Evolutionary conservation across 2,329 filamentous ascomycete species (phyloP).

Genomic region (Scolecobasidium constrictum): DNA sequence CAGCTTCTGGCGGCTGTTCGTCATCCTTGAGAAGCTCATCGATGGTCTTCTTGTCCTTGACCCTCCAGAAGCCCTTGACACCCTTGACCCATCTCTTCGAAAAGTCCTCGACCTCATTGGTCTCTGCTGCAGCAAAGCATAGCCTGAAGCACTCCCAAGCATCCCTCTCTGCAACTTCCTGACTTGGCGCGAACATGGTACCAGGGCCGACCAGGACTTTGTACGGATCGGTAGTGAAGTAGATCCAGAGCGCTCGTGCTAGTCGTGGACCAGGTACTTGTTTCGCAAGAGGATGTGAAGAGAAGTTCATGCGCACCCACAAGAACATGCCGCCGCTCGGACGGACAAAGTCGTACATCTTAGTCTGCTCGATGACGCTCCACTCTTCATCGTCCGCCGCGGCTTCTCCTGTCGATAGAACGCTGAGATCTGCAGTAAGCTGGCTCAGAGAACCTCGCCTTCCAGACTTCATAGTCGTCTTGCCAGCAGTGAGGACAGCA

Average conservation of each 20-base stretch:
- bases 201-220: constrained; percentile 63
- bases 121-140: constrained; percentile 77
- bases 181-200: constrained; percentile 58
- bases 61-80: constrained; percentile 64
- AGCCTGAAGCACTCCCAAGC: constrained; percentile 66
- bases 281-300: constrained; percentile 57
- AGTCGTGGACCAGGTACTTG: constrained; percentile 45
- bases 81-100: constrained; percentile 57
- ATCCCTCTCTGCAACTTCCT: constrained; percentile 43
- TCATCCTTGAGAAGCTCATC: constrained; percentile 42
- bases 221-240: constrained; percentile 57
- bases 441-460: constrained; percentile 24
- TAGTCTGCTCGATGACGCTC: constrained; percentile 63
- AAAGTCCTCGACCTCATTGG: constrained; percentile 53
- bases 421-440: constrained; percentile 25
- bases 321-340: constrained; percentile 88
- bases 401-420: constrained; percentile 25
- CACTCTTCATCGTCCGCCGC: constrained; percentile 44
- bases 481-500: constrained; percentile 56
- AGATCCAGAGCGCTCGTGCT: constrained; percentile 56
- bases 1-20: background rate
- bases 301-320: constrained; percentile 66
- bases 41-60: constrained; percentile 55
- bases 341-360: constrained; percentile 66
- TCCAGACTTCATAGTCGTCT: constrained; percentile 54